phyloP scores from a whole-genome alignment of 164 flowering plant genomes.

The Vitis labrusca region DNA sequence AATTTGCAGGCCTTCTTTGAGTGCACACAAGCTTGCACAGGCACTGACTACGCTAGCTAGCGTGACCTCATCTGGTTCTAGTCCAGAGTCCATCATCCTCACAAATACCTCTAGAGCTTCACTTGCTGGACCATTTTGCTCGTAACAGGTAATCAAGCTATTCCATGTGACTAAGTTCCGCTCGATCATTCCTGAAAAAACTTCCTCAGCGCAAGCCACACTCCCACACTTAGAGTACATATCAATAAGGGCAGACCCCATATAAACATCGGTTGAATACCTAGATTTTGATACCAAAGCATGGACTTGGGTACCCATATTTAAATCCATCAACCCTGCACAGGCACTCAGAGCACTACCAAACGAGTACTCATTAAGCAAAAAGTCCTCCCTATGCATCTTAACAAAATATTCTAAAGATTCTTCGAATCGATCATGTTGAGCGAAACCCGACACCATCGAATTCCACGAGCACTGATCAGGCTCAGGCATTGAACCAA shows the following conservation, averaged over 20 bases:
- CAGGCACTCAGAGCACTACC: conserved; percentile 65
- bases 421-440: conserved; percentile 38
- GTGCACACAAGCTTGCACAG: conserved; percentile 50
- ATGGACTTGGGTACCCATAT: conserved; percentile 53
- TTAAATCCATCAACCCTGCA: conserved; percentile 44
- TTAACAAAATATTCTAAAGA: conserved; percentile 40
- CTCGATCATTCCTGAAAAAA: conserved; percentile 48
- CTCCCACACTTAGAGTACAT: conserved; percentile 59
- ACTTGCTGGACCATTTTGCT: conserved; percentile 66
- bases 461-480: conserved; percentile 80
- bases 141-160: conserved; percentile 65
- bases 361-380: conserved; percentile 48
- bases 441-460: conserved; percentile 62
- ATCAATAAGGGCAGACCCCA: conserved; percentile 69
- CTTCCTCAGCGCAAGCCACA: conserved; percentile 43
- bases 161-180: conserved; percentile 69
- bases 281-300: conserved; percentile 39
- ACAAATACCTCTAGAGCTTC: conserved; percentile 49
- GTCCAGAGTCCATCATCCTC: conserved; percentile 49
- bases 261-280: conserved; percentile 39
- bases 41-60: conserved; percentile 73
- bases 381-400: conserved; percentile 51
- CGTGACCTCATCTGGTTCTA: conserved; percentile 61
- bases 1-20: conserved; percentile 53
- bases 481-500: conserved; percentile 42